These are phyloP conservation scores for Hypsizygus marmoreus DNA, from an alignment of 768 basidiomycete genomes.

Conservation along the genomic window DNA sequence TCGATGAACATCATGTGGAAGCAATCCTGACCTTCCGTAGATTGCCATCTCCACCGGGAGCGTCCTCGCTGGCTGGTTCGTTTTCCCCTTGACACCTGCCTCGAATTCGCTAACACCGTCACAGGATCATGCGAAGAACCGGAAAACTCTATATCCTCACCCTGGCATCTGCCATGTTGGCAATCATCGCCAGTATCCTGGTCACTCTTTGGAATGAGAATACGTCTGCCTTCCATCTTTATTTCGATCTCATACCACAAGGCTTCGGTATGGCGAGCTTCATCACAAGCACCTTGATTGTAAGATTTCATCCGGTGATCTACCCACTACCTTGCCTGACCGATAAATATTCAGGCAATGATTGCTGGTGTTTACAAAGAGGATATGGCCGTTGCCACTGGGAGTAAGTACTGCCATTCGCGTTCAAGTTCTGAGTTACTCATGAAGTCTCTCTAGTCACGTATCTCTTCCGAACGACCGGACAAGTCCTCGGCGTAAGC, in stretches of 20 bases:
- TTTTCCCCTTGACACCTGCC: slow-evolving; percentile 11
- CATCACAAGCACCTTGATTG: slow-evolving; percentile 86
- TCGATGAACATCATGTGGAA: slow-evolving; percentile 17
- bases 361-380: slow-evolving; percentile 79
- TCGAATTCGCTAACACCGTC: slow-evolving; percentile 14
- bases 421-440: slow-evolving; percentile 10
- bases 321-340: slow-evolving; percentile 10
- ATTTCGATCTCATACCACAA: slow-evolving; percentile 79
- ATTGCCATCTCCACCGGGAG: slow-evolving; percentile 83
- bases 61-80: slow-evolving; percentile 83
- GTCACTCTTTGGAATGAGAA: slow-evolving; percentile 69
- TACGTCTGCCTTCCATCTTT: slow-evolving; percentile 63
- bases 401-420: slow-evolving; percentile 61
- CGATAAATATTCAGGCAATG: slow-evolving; percentile 62
- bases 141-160: slow-evolving; percentile 85
- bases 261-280: slow-evolving; percentile 84
- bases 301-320: slow-evolving; percentile 36
- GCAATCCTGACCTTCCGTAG: slow-evolving; percentile 37
- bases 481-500: slow-evolving; percentile 94
- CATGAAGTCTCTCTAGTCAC: slow-evolving; percentile 55
- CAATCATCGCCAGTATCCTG: slow-evolving; percentile 58
- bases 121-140: slow-evolving; percentile 82
- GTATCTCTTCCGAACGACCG: slow-evolving; percentile 91
- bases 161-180: slow-evolving; percentile 60
- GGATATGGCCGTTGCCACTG: slow-evolving; percentile 87